Base-by-base conservation (phyloP, 805 yeast species). In the Blastobotrys parvus region DNA sequence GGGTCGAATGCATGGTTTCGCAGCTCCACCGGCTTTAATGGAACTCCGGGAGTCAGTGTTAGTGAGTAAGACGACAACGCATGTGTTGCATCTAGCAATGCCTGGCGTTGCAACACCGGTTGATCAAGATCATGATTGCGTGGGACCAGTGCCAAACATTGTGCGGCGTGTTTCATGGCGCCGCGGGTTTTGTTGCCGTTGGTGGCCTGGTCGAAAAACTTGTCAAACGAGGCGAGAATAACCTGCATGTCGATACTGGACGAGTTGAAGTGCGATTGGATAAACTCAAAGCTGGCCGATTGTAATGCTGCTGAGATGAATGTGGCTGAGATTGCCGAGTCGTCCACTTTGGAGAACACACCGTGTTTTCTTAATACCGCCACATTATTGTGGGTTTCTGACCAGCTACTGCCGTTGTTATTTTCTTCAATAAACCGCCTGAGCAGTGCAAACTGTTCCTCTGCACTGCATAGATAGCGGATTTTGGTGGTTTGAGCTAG, bases 121-220 rank as follows among this genome's bases (percentile, higher is more conserved):
- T 36, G 45, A 4, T 54, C 34, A 2, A 40, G 25, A 2, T 36
- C 23, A 10, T 19, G 11, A 7, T 35, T 19, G 21, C 43, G 42
- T 21, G 47, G 45, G 5, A 56, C 39, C 20, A 58, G 23, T 6
- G 42, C 49, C 20, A 58, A 42, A 18, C 59, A 55, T 3, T 51
- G 55, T 18, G 53, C 47, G 0, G 72, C 72, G 31, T 64, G 64
- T 23, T 53, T 55, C 57, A 72, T 59, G 17, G 65, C 66, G 3
- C 71, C 71, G 42, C 69, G 56, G 3, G 60, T 50, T 21, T 56
- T 54, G 20, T 62, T 57, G 3, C 74, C 71, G 49, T 65, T 70
- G 1, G 72, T 53, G 0, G 75, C 72, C 27, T 53, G 54, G 39
- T 70, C 70, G 49, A 64, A 70, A 42, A 65, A 67, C 27, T 60